Base-by-base conservation (phyloP, 2,329 filamentous ascomycete genomes). In the Colletotrichum theobromicola region DNA sequence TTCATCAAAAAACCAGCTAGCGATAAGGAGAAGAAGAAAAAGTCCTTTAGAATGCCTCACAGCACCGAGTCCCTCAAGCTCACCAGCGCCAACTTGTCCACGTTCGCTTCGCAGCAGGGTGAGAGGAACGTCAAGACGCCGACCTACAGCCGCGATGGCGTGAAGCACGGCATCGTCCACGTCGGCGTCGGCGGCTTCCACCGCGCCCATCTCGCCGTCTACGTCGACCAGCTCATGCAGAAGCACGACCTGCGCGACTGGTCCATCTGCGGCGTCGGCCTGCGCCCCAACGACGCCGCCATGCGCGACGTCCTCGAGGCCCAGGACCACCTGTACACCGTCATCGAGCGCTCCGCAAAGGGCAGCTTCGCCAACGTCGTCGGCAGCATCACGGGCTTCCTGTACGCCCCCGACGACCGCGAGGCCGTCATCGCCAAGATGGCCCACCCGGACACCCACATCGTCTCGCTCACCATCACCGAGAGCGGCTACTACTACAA, bases 401-500 rank as follows among this genome's bases (percentile, higher is more conserved):
- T 90, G 60, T 89, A 87, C 73, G 88, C 88, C 1, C 87, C 88
- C 7, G 88, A 89, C 77, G 78, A 89, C 80, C 85, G 86, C 64
- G 84, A 88, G 81, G 87, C 87, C 42, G 87, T 89, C 75, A 85
- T 90, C 35, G 85, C 84, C 78, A 90, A 90, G 84, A 89, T 90
- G 88, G 88, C 88, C 2, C 84, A 89, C 81, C 84, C 86, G 0
- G 87, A 89, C 78, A 90, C 88, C 15, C 86, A 85, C 79, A 90
- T 90, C 75, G 88, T 90, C 35, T 90, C 88, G 18, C 79, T 90
- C 80, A 90, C 88, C 78, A 90, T 90, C 79, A 90, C 88, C 57
- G 88, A 90, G 83, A 88, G 86, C 78, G 88, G 88, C 76, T 90
- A 90, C 85, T 90, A 88, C 83, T 89, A 89, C 84, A 88, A 90